phyloP scores from a whole-genome alignment of 208 protist genomes.

The Acanthamoeba lenticulata region DNA sequence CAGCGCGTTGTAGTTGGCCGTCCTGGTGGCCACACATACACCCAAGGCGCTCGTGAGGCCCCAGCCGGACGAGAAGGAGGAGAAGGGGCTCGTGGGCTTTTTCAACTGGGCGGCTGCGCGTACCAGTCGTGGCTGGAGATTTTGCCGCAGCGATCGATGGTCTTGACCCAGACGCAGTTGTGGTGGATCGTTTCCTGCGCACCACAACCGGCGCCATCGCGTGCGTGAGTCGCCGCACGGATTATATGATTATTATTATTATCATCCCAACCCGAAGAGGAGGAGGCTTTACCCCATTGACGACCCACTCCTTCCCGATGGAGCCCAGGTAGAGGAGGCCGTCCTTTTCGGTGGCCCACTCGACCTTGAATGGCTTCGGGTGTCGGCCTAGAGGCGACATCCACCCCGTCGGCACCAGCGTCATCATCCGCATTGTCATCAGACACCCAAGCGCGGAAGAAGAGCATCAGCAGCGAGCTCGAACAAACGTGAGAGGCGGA shows the following conservation, averaged over 20 bases:
- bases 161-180: constrained; percentile 75
- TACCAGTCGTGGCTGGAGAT: constrained; percentile 72
- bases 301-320: constrained; percentile 83
- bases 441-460: no score
- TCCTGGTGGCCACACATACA: no score
- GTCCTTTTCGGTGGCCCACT: constrained; percentile 83
- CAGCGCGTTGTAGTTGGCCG: constrained; percentile 70
- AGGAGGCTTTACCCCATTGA: constrained; percentile 28
- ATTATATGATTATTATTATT: no score
- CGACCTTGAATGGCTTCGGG: constrained; percentile 72
- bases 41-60: no score
- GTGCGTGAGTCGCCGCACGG: no score
- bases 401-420: no score
- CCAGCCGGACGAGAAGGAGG: no score
- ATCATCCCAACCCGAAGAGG: neutral
- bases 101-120: no score
- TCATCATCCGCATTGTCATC: no score
- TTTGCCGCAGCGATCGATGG: constrained; percentile 67
- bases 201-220: neutral
- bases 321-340: constrained; percentile 78
- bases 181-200: constrained; percentile 69
- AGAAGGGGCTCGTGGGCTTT: no score
- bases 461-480: no score
- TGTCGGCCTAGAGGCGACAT: neutral
- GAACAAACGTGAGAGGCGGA: no score